Conservation (phyloP, 2,329 filamentous ascomycete genomes). For the Penicillium sp. region DNA sequence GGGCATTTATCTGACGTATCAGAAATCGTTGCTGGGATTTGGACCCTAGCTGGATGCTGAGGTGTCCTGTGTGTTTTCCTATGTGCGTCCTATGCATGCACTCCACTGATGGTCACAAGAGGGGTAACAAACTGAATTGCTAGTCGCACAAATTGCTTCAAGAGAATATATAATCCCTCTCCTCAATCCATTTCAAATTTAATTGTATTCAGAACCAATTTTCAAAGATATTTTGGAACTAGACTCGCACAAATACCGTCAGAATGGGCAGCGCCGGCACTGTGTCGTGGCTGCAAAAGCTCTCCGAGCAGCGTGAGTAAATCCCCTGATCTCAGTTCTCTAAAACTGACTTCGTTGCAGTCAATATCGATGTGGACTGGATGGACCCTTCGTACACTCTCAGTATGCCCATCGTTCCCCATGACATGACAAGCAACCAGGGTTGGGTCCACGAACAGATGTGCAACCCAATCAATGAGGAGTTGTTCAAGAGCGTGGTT, state of each 20-base stretch:
- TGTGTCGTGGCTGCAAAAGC: constrained; percentile 18
- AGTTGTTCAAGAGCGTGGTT: constrained; percentile 44
- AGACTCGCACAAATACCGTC: background rate
- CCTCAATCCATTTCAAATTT: no score
- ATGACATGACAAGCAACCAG: constrained; percentile 55
- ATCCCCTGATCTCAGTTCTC: no score
- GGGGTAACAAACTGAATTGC: no score
- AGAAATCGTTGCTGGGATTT: background rate
- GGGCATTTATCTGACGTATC: no score
- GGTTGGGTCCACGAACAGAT: constrained; percentile 51
- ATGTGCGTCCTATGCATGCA: background rate
- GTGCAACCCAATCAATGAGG: constrained; percentile 44
- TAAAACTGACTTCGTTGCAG: constrained; percentile 26
- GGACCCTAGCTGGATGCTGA: no score
- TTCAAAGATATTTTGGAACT: no score
- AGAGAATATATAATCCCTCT: no score
- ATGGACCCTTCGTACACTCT: constrained; percentile 53
- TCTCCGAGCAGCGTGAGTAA: constrained; percentile 13
- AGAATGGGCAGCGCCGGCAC: constrained; percentile 13
- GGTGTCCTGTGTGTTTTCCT: constrained; percentile 9
- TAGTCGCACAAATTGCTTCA: no score
- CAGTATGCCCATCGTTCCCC: constrained; percentile 45
- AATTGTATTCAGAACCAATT: no score
- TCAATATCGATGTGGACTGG: constrained; percentile 54
- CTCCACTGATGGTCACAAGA: no score